phyloP scores from a whole-genome alignment of 192 early-diverging fungal species.

The Geosiphon pyriformis region DNA sequence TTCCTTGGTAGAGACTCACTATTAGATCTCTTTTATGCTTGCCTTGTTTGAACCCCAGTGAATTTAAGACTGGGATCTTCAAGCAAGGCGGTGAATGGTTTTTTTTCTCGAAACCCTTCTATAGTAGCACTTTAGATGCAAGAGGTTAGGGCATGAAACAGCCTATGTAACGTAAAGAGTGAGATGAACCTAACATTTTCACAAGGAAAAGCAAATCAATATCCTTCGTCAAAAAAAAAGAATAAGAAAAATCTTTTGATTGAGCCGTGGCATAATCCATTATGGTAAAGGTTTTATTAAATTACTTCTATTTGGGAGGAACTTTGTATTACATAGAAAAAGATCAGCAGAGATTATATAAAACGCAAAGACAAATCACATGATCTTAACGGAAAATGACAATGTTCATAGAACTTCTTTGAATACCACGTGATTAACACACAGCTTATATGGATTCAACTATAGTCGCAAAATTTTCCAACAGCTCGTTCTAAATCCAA shows the following conservation, averaged over 20 bases:
- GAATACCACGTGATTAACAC: too few relatives aligned
- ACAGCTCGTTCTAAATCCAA: too few relatives aligned
- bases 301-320: too few relatives aligned
- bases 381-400: not conserved
- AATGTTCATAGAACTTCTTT: not conserved
- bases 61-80: constrained; percentile 30
- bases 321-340: too few relatives aligned
- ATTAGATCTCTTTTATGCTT: not conserved
- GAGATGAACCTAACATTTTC: constrained; percentile 48
- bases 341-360: too few relatives aligned
- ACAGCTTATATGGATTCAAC: too few relatives aligned
- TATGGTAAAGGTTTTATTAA: not conserved
- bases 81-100: constrained; percentile 23
- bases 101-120: constrained; percentile 29
- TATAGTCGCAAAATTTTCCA: too few relatives aligned
- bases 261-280: constrained; percentile 17
- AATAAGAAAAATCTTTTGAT: constrained; percentile 38
- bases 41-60: constrained; percentile 30
- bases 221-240: constrained; percentile 63
- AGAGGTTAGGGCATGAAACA: not conserved
- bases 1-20: too few relatives aligned
- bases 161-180: not conserved
- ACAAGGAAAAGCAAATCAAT: constrained; percentile 55
- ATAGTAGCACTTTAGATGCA: constrained; percentile 29
- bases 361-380: too few relatives aligned